These are phyloP conservation scores for Hypericum perforatum DNA, from an alignment of 345 rosid species.

Conservation along the genomic window DNA sequence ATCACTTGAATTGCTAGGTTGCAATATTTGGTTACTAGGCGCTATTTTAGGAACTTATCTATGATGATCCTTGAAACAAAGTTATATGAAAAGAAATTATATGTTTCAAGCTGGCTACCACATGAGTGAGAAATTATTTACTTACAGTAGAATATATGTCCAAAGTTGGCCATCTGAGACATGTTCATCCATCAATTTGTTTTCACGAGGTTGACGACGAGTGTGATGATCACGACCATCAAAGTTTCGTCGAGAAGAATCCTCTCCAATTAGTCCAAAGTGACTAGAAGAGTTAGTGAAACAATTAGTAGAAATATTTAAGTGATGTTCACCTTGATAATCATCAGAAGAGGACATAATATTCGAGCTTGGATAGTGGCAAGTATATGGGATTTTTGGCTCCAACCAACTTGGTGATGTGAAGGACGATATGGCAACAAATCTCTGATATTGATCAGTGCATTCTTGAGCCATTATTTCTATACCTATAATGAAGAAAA, in stretches of 20 bases:
- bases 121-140: constrained; percentile 1
- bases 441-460: constrained; percentile 13
- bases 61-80: constrained; percentile 10
- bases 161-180: constrained; percentile 50
- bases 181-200: constrained; percentile 47
- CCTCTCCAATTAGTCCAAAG: constrained; percentile 47
- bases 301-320: constrained; percentile 44
- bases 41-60: too few relatives aligned
- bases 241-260: constrained; percentile 28
- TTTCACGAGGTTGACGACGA: background rate
- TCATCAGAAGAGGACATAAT: constrained; percentile 51
- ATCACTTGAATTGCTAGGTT: too few relatives aligned
- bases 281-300: constrained; percentile 51
- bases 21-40: too few relatives aligned
- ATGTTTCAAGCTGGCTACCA: background rate
- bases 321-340: too few relatives aligned
- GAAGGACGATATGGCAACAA: constrained; percentile 24
- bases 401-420: constrained; percentile 49
- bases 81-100: background rate
- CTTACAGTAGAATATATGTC: constrained; percentile 64
- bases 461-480: constrained; percentile 47
- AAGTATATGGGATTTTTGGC: constrained; percentile 13
- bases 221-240: constrained; percentile 26
- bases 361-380: constrained; percentile 36
- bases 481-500: background rate